Evolutionary conservation across 352 stramenopile genomes (phyloP).

Genomic region (Phytophthora capsici): DNA sequence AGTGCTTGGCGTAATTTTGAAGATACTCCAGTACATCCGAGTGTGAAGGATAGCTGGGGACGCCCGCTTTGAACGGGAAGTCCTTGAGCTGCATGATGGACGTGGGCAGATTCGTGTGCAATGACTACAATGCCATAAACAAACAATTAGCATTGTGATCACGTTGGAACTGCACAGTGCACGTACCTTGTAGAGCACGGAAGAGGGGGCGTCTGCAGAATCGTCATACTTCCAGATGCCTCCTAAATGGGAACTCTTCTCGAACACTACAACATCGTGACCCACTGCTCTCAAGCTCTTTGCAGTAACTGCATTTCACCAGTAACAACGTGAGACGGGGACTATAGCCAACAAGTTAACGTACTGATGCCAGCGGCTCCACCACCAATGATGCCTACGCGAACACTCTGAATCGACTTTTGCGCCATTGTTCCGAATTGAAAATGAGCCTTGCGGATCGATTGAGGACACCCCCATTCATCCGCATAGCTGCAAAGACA

Average conservation of each 20-base stretch:
- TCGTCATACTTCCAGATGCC: conserved; percentile 81
- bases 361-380: conserved; percentile 72
- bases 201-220: conserved; percentile 43
- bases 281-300: conserved; percentile 59
- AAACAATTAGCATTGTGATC: neutral
- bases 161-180: neutral
- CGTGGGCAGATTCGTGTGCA: conserved; percentile 77
- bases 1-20: conserved; percentile 58
- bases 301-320: conserved; percentile 50
- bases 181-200: conserved; percentile 68
- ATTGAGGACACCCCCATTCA: neutral
- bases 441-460: conserved; percentile 20
- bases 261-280: conserved; percentile 68
- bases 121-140: conserved; percentile 43
- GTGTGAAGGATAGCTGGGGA: conserved; percentile 66
- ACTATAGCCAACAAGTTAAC: conserved; percentile 14
- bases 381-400: conserved; percentile 71
- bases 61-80: conserved; percentile 51
- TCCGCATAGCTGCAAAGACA: conserved; percentile 31
- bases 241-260: conserved; percentile 58
- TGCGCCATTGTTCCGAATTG: conserved; percentile 25
- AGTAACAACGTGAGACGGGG: conserved; percentile 14
- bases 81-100: conserved; percentile 75
- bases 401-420: conserved; percentile 30
- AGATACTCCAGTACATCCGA: conserved; percentile 64